Evolutionary conservation across 1,284 basidiomycete species (phyloP), one percentile per base, ranked within the genome.

Genomic region (Marasmius oreades): DNA sequence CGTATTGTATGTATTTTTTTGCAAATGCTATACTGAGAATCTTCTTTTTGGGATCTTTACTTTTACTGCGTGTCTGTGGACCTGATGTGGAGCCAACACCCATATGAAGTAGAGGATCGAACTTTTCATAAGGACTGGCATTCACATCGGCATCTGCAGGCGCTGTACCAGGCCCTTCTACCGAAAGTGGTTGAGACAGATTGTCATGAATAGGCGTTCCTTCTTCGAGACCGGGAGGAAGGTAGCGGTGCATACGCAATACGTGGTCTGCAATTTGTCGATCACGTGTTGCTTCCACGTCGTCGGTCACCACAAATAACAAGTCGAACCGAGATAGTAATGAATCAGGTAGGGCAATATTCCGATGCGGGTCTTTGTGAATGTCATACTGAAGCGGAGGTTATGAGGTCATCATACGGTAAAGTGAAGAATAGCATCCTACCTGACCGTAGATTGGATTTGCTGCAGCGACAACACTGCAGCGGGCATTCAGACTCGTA

Each of bases 361-460:
- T 99, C 75, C 91, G 90, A 76, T 98, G 95, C 18, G 97, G 97
- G 71, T 99, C 97, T 76, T 99, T 99, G 78, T 99, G 96, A 22
- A 99, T 93, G 73, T 99, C 97, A 71, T 99, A 99, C 92, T 97
- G 67, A n/a, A 61, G 56, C 5, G 55, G 55, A 59, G 52, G 53
- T 39, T 44, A 58, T 20, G 59, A 59, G 45, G 28, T 31, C 46
- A 50, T 37, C 53, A 46, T 53, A 23, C 39, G 43, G 26, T 46
- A 33, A 33, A 51, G 28, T 45, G 22, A 28, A 53, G 23, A 39
- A 56, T 7, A 59, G 10, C 5, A 3, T 70, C 82, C 66, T 65
- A 90, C 92, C 77, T 98, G 96, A 48, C 97, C 97, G 68, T 99
- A 99, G 64, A 99, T 98, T 0, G 97, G 97, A 73, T 99, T 99